phyloP scores from a whole-genome alignment of 1,284 basidiomycete genomes.

The Cryptococcus hybrid region DNA sequence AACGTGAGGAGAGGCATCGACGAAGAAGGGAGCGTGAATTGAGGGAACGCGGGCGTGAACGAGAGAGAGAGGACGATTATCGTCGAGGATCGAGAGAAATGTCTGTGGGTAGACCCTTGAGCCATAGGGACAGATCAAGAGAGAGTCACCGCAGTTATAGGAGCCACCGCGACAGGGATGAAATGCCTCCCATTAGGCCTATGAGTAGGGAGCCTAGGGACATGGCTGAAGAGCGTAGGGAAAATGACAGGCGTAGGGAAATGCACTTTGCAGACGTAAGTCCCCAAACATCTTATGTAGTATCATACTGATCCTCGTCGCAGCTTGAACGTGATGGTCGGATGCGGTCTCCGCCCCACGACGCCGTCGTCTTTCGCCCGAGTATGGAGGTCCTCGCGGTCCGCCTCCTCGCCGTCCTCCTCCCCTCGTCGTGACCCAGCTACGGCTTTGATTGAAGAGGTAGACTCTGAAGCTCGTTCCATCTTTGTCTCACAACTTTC shows the following conservation, averaged over 20 bases:
- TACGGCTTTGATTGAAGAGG: constrained; percentile 41
- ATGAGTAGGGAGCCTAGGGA: constrained; percentile 39
- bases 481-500: constrained; percentile 98
- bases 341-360: constrained; percentile 24
- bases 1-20: constrained; percentile 24
- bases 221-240: constrained; percentile 42
- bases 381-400: constrained; percentile 59
- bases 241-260: constrained; percentile 25
- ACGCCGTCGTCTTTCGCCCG: constrained; percentile 63
- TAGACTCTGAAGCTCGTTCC: constrained; percentile 89
- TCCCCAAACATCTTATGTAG: neutral
- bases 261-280: constrained; percentile 19
- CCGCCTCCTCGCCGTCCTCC: constrained; percentile 25
- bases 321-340: neutral
- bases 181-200: constrained; percentile 4
- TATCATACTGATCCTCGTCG: neutral
- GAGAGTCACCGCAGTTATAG: constrained; percentile 29
- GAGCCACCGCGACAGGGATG: constrained; percentile 5
- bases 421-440: constrained; percentile 26
- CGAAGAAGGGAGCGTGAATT: constrained; percentile 20
- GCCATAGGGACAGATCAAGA: constrained; percentile 26
- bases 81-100: constrained; percentile 18
- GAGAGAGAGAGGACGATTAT: constrained; percentile 15
- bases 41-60: constrained; percentile 23
- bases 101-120: constrained; percentile 6